Conservation (phyloP, 345 rosid species). For the Salix exigua region DNA sequence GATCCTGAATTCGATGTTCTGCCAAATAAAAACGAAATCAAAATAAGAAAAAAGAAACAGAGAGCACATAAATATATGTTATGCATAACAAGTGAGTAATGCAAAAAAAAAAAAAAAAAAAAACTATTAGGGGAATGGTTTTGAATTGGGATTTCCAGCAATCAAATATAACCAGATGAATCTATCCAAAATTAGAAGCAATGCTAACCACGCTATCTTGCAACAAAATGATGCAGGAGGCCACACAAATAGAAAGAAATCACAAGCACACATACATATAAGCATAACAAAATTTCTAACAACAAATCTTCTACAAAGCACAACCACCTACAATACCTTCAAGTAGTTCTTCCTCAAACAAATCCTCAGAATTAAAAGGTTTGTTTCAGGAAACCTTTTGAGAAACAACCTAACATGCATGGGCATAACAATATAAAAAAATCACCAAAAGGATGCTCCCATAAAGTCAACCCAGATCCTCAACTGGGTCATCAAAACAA, state of each 20-base stretch:
- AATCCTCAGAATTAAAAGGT: not conserved
- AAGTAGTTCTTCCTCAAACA: conserved; percentile 6
- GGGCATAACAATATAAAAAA: not conserved
- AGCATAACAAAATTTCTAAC: not conserved
- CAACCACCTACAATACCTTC: not conserved
- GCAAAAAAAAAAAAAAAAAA: conserved; percentile 16
- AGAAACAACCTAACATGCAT: not conserved
- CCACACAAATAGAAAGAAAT: not conserved
- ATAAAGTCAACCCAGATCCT: conserved; percentile 20
- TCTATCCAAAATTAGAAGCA: conserved; percentile 14
- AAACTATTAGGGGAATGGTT: not conserved
- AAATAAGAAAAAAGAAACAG: not conserved
- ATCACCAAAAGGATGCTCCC: conserved; percentile 11
- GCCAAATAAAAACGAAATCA: conserved; percentile 19
- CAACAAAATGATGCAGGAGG: not conserved
- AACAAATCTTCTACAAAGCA: not conserved
- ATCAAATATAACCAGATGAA: not conserved
- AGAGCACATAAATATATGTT: not conserved
- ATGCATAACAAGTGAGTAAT: conserved; percentile 1
- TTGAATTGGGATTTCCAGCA: conserved; percentile 6
- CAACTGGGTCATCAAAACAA: conserved; percentile 20
- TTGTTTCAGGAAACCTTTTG: too few relatives aligned
- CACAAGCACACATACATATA: not conserved
- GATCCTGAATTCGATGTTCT: conserved; percentile 19
- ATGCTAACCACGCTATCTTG: not conserved